A percentile compares a stretch with the other conserved stretches of the same genome.
Evolutionary conservation across 257 asterid genomes (phyloP).

Genomic region (Craterostigma plantagineum): DNA sequence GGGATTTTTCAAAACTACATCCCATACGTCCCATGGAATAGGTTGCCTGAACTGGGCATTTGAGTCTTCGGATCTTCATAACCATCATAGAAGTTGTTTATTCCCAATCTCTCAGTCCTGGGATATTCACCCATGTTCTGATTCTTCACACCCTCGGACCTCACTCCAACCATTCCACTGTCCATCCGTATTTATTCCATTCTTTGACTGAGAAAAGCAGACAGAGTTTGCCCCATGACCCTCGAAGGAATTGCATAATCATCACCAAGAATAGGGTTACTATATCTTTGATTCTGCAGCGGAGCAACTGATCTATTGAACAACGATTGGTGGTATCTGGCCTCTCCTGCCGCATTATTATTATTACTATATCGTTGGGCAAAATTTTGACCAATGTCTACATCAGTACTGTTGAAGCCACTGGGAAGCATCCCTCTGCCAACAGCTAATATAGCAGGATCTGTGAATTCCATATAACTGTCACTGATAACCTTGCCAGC

Average conservation of each 20-base stretch:
- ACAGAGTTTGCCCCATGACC: constrained; percentile 49
- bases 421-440: constrained; percentile 69
- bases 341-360: constrained; percentile 30
- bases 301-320: constrained; percentile 52
- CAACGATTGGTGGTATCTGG: constrained; percentile 45
- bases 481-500: constrained; percentile 24
- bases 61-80: constrained; percentile 63
- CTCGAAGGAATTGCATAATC: constrained; percentile 53
- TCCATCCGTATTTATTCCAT: no score
- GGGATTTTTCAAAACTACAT: constrained; percentile 22
- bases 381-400: constrained; percentile 37
- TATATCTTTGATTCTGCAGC: constrained; percentile 55
- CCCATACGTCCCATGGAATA: constrained; percentile 63
- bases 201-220: constrained; percentile 49
- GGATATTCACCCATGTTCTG: constrained; percentile 57
- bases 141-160: no score
- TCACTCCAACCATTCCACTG: no score
- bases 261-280: constrained; percentile 33
- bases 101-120: constrained; percentile 51
- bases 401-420: constrained; percentile 32
- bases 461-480: constrained; percentile 75
- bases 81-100: constrained; percentile 35
- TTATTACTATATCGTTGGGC: constrained; percentile 49
- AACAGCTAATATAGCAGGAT: constrained; percentile 97
- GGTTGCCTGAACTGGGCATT: constrained; percentile 51